Base-by-base conservation (phyloP, 371 early-diverging fungal genomes). In the Mortierella sp. region DNA sequence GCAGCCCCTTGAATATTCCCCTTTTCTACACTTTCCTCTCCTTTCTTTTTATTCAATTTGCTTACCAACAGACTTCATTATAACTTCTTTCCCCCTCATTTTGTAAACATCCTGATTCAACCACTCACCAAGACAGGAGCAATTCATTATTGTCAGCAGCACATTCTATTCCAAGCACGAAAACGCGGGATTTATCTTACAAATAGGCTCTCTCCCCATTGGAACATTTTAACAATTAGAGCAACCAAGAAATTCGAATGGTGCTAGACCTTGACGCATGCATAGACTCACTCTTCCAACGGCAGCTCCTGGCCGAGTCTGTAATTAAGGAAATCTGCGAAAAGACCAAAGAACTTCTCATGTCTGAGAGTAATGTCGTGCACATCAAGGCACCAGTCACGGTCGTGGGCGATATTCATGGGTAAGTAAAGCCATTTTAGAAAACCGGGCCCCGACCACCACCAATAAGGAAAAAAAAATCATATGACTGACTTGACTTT, bases 361-460 rank as follows among this genome's bases (percentile, higher is more conserved):
- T 94, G 80, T 84, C 88, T 32, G 99, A 99, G 83, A 93, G 94
- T 61, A 99, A 98, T 86, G 96, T 98, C 54, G 87, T 95, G 32
- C 90, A 90, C 66, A 92, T 99, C 54, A 87, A 88, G 24, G 93
- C 97, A 30, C 98, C 98, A 43, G 94, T 96, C 58, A 97, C 97
- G 0, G 93, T 99, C 6, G 97, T 97, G 45, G 99, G 99, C 18
- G 97, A 98, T 83, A 95, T 97, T 65, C 98, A 98, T 79, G 96
- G 97, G 94, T 94, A 89, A 78, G 70, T 40, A 3, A n/a, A 18
- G 22, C 9, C 35, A 10, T 1, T 1, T 30, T 35, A 10, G 40
- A 10, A 14, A 20, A 51, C 18, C 24, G 0, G 43, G 26, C 18
- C 40, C 12, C 14, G 14, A 20, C 2, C 28, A 30, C 20, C n/a